A percentile compares a stretch with the other conserved stretches of the same genome.
Conservation (phyloP, 352 stramenopile genomes). For the Globisporangium takayamanum region DNA sequence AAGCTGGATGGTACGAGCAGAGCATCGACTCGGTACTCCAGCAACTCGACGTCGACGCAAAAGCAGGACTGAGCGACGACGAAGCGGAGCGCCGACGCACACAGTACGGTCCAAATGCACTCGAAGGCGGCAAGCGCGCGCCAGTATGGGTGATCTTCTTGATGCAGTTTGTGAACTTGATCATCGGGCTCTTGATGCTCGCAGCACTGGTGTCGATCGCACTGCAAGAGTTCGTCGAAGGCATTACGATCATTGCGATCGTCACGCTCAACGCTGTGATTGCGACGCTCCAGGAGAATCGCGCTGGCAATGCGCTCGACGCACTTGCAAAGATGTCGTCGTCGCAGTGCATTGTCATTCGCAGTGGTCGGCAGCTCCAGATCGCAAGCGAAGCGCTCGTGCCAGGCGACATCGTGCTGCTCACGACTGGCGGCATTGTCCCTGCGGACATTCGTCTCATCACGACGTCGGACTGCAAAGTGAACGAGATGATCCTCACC, state of each 20-base stretch:
- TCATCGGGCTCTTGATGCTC: slow-evolving; percentile 33
- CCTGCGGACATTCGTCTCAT: slow-evolving; percentile 80
- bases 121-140: slow-evolving; percentile 10
- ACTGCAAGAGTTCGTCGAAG: slow-evolving; percentile 35
- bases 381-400: slow-evolving; percentile 36
- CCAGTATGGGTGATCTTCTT: slow-evolving; percentile 37
- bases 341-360: slow-evolving; percentile 31
- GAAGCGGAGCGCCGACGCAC: slow-evolving; percentile 17
- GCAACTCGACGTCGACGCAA: slow-evolving; percentile 25
- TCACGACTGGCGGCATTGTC: slow-evolving; percentile 85
- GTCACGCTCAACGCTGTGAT: slow-evolving; percentile 34
- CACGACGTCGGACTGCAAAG: slow-evolving; percentile 53
- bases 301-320: slow-evolving; percentile 30
- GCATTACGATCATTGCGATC: slow-evolving; percentile 40
- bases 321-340: slow-evolving; percentile 33
- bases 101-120: slow-evolving; percentile 14
- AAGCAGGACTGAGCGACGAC: slow-evolving; percentile 20
- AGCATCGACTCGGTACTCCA: slow-evolving; percentile 19
- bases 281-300: slow-evolving; percentile 36
- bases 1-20: slow-evolving; percentile 25
- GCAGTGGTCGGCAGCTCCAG: slow-evolving; percentile 24
- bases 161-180: slow-evolving; percentile 49
- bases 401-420: slow-evolving; percentile 60
- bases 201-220: slow-evolving; percentile 24
- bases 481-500: slow-evolving; percentile 90